phyloP scores from a whole-genome alignment of 1,139 yeast genomes.

The Taiozyma sp. region DNA sequence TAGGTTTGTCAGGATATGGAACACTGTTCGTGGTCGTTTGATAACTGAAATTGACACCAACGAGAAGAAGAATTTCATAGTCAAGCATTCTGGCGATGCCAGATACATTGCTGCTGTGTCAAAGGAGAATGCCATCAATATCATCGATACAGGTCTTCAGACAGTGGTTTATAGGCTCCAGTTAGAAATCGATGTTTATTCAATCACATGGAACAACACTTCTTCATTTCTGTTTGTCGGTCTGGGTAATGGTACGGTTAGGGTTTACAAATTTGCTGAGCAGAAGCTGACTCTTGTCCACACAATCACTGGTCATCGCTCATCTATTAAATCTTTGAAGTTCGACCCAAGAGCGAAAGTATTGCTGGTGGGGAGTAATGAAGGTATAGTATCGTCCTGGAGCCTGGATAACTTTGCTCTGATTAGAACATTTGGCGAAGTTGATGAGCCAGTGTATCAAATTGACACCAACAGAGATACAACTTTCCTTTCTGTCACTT shows the following conservation, averaged over 20 bases:
- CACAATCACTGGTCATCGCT: constrained; percentile 45
- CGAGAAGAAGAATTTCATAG: constrained; percentile 30
- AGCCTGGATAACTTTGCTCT: constrained; percentile 42
- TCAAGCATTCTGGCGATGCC: constrained; percentile 51
- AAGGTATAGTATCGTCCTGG: constrained; percentile 70
- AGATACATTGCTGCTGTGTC: constrained; percentile 45
- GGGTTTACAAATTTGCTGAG: constrained; percentile 24
- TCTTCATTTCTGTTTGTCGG: constrained; percentile 28
- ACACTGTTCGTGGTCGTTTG: constrained; percentile 35
- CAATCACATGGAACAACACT: constrained; percentile 29
- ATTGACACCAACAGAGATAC: constrained; percentile 46
- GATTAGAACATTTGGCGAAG: constrained; percentile 36
- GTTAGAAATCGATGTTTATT: constrained; percentile 11
- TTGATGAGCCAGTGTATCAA: constrained; percentile 46
- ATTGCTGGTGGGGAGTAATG: constrained; percentile 60
- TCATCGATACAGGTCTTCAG: constrained; percentile 22
- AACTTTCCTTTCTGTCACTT: constrained; percentile 39
- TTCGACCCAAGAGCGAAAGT: constrained; percentile 57
- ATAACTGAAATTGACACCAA: constrained; percentile 33
- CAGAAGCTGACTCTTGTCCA: constrained; percentile 21
- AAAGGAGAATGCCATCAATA: constrained; percentile 24
- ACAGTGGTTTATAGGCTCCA: constrained; percentile 14
- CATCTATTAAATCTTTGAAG: constrained; percentile 44
- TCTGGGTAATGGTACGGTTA: constrained; percentile 33
- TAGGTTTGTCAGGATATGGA: constrained; percentile 54